These are phyloP conservation scores for Shiraia bambusicola DNA, from an alignment of 2,329 filamentous ascomycete genomes.

Conservation along the genomic window DNA sequence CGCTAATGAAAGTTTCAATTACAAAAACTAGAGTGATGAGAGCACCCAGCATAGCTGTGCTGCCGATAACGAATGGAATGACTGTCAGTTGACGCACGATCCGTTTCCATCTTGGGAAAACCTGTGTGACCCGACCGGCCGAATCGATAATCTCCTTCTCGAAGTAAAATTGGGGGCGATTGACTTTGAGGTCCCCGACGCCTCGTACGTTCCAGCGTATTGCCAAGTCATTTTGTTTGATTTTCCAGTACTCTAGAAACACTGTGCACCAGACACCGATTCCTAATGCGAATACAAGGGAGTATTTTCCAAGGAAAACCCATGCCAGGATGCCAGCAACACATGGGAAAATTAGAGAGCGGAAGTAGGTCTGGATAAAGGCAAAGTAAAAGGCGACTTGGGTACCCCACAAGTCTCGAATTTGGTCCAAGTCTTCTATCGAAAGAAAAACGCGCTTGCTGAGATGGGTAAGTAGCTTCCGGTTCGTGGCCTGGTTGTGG, in stretches of 20 bases:
- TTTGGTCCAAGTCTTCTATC: conserved; percentile 67
- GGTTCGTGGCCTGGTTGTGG: conserved; percentile 75
- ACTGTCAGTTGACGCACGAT: conserved; percentile 33
- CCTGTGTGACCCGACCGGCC: conserved; percentile 25
- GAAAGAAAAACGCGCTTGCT: conserved; percentile 70
- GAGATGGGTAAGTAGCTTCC: conserved; percentile 72
- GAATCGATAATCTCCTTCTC: conserved; percentile 28
- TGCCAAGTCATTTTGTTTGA: conserved; percentile 33
- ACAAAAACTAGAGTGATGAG: conserved; percentile 34
- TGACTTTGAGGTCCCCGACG: conserved; percentile 32
- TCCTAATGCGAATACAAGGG: conserved; percentile 31
- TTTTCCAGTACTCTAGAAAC: conserved; percentile 41
- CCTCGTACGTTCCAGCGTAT: conserved; percentile 39
- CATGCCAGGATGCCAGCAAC: conserved; percentile 33
- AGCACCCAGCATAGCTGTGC: conserved; percentile 27
- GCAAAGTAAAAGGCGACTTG: conserved; percentile 51
- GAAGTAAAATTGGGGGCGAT: conserved; percentile 32
- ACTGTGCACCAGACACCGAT: conserved; percentile 39
- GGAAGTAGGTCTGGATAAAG: conserved; percentile 39
- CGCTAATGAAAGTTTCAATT: conserved; percentile 37
- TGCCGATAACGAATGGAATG: conserved; percentile 34
- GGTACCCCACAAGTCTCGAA: conserved; percentile 76
- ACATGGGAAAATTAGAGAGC: conserved; percentile 34
- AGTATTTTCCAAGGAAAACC: conserved; percentile 35
- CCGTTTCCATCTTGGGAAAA: conserved; percentile 37